Evolutionary conservation across 208 protist species (phyloP).

Genomic region (Acanthamoeba lenticulata): DNA sequence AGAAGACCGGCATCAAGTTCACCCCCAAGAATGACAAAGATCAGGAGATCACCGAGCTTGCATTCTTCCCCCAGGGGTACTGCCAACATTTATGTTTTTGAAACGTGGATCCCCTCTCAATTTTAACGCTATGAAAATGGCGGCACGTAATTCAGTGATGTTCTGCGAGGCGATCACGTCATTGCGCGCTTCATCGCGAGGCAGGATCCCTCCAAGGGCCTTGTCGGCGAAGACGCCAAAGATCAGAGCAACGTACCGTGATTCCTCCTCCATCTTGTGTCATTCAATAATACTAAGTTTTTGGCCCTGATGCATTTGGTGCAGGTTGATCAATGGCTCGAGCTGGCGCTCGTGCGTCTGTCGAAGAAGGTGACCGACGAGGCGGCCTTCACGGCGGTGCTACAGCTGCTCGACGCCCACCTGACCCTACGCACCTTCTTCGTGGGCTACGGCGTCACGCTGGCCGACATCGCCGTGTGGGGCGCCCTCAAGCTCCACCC

Average conservation of each 20-base stretch:
- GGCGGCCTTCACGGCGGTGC: neutral
- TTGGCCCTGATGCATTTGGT: neutral
- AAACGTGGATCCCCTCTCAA: neutral
- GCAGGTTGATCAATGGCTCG: constrained; percentile 65
- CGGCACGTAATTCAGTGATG: neutral
- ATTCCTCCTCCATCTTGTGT: too few relatives aligned
- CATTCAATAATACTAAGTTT: neutral
- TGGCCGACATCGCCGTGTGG: constrained; percentile 64
- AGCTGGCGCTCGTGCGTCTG: neutral
- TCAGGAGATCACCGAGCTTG: constrained; percentile 35
- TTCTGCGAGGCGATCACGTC: constrained; percentile 24
- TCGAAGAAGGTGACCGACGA: neutral
- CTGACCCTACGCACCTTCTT: constrained; percentile 64
- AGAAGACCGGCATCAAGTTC: constrained; percentile 58
- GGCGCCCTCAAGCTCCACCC: constrained; percentile 18
- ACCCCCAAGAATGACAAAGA: constrained; percentile 57
- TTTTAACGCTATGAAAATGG: neutral
- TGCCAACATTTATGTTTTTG: neutral
- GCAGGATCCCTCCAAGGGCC: constrained; percentile 43
- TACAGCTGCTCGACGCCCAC: constrained; percentile 19
- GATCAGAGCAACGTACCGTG: neutral
- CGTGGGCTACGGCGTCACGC: constrained; percentile 32
- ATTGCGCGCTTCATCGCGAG: constrained; percentile 41
- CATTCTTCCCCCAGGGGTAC: constrained; percentile 29
- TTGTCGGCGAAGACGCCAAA: neutral